Base-by-base conservation (phyloP, 2,329 filamentous ascomycete species). In the Xylariaceae sp. region DNA sequence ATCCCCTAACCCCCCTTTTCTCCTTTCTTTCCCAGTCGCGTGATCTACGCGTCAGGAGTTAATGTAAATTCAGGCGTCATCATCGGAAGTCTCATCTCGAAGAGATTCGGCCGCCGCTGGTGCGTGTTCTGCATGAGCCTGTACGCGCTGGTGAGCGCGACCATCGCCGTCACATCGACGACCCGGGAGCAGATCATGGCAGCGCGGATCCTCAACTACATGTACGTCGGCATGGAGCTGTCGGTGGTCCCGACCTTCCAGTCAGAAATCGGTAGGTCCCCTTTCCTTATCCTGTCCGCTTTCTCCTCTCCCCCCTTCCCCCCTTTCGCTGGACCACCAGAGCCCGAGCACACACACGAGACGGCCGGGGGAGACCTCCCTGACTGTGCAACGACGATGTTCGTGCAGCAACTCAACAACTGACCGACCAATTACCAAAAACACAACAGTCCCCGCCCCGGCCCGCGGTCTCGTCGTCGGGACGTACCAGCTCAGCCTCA, bases 211-310 rank as follows among this genome's bases (percentile, higher is more conserved):
- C 44, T 63, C 3, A 56, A 58, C 23, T 61, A 61, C 13, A 16
- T 8, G 25, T 63, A 63, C 29, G 47, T 62, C 19, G 60, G 59
- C n/a, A 62, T 61, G 51, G 60, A 63, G 37, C 47, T 63, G 9
- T 52, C 60, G 1, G 44, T 57, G 3, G 54, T 61, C 0, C 61
- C 61, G 0, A 48, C 53, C 0, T 56, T 51, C 9, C 56, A 60
- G 34, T 56, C 56, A 0, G 59, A 61, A 39, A 45, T 59, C 18
- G n/a, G n/a, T n/a, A n/a, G n/a, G n/a, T n/a, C 22, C n/a, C n/a
- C n/a, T n/a, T n/a, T n/a, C n/a, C n/a, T n/a, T n/a, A n/a, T n/a
- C n/a, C n/a, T n/a, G n/a, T n/a, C n/a, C n/a, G n/a, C n/a, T n/a
- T n/a, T n/a, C n/a, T n/a, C n/a, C n/a, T n/a, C n/a, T n/a, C n/a